Percentiles rank a stretch among this genome's conserved stretches.
These are phyloP conservation scores for Aplosporella prunicola DNA, from an alignment of 2,329 filamentous ascomycete species.

Conservation along the genomic window DNA sequence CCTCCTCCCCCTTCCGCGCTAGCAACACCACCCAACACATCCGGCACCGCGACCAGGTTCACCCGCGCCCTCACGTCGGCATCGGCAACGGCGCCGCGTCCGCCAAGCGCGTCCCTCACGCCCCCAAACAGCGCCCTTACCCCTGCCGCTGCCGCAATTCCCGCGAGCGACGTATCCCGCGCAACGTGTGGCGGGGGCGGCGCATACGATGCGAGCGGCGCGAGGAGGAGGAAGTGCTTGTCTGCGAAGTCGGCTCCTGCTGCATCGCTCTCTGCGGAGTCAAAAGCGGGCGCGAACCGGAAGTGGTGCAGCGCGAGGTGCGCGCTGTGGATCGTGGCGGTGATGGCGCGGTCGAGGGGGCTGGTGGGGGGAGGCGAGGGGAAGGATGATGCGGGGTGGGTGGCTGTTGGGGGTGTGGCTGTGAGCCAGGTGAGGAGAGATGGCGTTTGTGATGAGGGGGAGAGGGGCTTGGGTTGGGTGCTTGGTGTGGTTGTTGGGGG, in stretches of 20 bases:
- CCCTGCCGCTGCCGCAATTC: constrained; percentile 16
- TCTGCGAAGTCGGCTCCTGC: background rate
- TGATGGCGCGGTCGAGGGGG: constrained; percentile 20
- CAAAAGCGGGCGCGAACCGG: background rate
- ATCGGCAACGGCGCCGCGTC: background rate
- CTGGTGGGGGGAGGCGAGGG: constrained; percentile 19
- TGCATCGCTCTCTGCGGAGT: background rate
- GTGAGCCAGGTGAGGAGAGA: constrained; percentile 12
- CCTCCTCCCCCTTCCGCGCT: background rate
- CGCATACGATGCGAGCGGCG: constrained; percentile 13
- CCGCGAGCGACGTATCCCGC: constrained; percentile 9
- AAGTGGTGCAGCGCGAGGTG: constrained; percentile 26
- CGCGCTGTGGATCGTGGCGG: constrained; percentile 19
- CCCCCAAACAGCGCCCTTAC: constrained; percentile 13
- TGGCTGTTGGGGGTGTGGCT: background rate
- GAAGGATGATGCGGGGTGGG: background rate
- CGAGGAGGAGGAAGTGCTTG: constrained; percentile 12
- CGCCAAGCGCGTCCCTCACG: constrained; percentile 4
- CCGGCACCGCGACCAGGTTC: constrained; percentile 11
- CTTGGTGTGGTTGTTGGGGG: background rate
- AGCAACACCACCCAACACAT: constrained; percentile 12
- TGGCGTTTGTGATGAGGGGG: no score
- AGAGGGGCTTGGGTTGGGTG: no score
- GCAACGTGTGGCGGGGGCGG: constrained; percentile 15
- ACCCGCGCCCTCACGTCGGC: background rate